Evolutionary conservation across 345 rosid genomes (phyloP), one percentile per base, ranked within the genome.

Genomic region (Arabis alpina): DNA sequence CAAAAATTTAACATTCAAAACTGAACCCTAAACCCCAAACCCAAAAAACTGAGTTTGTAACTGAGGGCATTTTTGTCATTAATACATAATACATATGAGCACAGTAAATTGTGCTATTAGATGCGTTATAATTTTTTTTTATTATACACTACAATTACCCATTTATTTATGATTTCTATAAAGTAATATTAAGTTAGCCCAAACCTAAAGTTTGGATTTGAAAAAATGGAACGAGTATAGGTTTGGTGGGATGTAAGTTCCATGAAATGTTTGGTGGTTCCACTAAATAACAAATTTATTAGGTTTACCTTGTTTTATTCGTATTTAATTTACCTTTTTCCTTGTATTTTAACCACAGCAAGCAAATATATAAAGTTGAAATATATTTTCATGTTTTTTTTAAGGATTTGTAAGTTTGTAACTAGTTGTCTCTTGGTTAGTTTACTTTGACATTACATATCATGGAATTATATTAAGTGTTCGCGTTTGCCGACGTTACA

Each of bases 261-360:
- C 23, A 48, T 64, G 55, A 36, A 23, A 36, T 4, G 16, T 67
- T 43, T 28, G 53, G 62, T 54, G 52, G 19, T 43, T 67, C 14
- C 61, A 54, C 71, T 10, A 66, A 11, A 54, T 32, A 4, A 54
- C 71, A 66, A 64, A 28, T 41, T 42, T 42, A 28, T 66, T 54
- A 66, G 61, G 61, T 66, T 66, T 28, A 36, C 10, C 40, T 36
- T 8, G 40, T 36, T 36, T 8, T n/a, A n/a, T 40, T 58, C 30
- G 11, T 27, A 6, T 54, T 36, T 36, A 8, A 36, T 36, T 36
- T 36, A 36, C 40, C 0, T 8, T 28, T 36, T 36, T 36, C 40
- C 10, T 36, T 36, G 10, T 10, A 36, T 36, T 36, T 8, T 6
- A 34, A 34, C 37, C 8, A 36, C 40, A 36, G 0, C 40, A 36